These are phyloP conservation scores for Eustoma russellianum DNA, from an alignment of 257 asterid genomes.

Conservation along the genomic window DNA sequence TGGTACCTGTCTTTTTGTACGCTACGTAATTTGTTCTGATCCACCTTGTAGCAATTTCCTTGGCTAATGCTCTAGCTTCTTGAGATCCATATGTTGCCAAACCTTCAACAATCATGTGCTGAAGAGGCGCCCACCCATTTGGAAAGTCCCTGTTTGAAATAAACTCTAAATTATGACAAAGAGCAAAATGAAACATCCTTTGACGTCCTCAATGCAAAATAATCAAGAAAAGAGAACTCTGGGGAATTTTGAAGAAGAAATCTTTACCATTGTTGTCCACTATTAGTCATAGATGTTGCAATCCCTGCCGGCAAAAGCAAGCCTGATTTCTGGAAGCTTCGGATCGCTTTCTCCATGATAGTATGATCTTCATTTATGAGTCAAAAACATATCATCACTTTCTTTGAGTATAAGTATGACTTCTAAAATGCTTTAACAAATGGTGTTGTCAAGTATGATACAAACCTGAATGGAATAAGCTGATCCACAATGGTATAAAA, in stretches of 20 bases:
- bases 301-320: constrained; percentile 57
- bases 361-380: constrained; percentile 28
- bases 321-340: constrained; percentile 52
- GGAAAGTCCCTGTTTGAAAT: constrained; percentile 65
- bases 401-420: neutral
- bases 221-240: neutral
- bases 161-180: neutral
- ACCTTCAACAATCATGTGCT: constrained; percentile 84
- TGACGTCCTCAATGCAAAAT: neutral
- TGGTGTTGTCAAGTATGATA: neutral
- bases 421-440: too few relatives aligned
- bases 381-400: too few relatives aligned
- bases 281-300: constrained; percentile 57
- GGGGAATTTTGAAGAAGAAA: neutral
- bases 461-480: constrained; percentile 49
- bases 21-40: constrained; percentile 61
- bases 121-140: constrained; percentile 92
- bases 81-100: constrained; percentile 39
- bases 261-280: constrained; percentile 81
- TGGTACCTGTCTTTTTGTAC: constrained; percentile 53
- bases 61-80: constrained; percentile 37
- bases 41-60: constrained; percentile 63
- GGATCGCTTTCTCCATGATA: constrained; percentile 37
- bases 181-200: neutral
- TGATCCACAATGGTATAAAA: constrained; percentile 72